Base-by-base conservation (phyloP, 352 stramenopile genomes). In the Hyaloperonospora arabidopsidis region DNA sequence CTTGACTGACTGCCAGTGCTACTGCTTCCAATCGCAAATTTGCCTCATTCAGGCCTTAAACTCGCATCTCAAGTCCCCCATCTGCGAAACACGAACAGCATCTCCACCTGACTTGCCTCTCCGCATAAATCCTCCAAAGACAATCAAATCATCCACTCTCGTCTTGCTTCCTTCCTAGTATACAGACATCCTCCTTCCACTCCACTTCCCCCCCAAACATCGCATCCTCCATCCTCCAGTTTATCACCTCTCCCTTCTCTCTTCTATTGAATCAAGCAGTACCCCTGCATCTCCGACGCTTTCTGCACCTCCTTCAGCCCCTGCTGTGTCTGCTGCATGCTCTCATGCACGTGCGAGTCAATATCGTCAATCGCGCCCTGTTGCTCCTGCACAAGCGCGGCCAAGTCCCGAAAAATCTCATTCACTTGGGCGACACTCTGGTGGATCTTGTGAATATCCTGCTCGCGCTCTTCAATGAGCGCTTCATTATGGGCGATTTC, bases 361-460 rank as follows among this genome's bases (percentile, higher is more conserved):
- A 94, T 91, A 18, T 89, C 76, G 61, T 95, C 84, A 52, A 95
- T 90, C 28, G 73, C 71, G 15, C 68, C 72, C 61, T 95, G 86
- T 60, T 95, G 84, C 47, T 93, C 78, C 29, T 85, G 67, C 36
- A 95, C 86, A 49, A 95, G 90, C 11, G 73, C 74, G 12, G 86
- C 86, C 49, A 95, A 55, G 53, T 95, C 86, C 6, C 84, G 67
- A 65, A 93, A 95, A 62, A 95, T 95, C 67, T 95, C 86, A 59
- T 95, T 84, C 23, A 95, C 86, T 54, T 95, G 83, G 35, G 82
- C 84, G n/a, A 95, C 80, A 51, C 83, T 94, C 59, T 89, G 67
- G 63, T 95, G 84, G 65, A 95, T 95, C 51, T 88, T 82, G 36
- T 75, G 70, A 36, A 95, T 89, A 48, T 94, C 86, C 40, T 87